These are phyloP conservation scores for Penicillium canariense DNA, from an alignment of 495 filamentous ascomycete genomes.

Conservation along the genomic window DNA sequence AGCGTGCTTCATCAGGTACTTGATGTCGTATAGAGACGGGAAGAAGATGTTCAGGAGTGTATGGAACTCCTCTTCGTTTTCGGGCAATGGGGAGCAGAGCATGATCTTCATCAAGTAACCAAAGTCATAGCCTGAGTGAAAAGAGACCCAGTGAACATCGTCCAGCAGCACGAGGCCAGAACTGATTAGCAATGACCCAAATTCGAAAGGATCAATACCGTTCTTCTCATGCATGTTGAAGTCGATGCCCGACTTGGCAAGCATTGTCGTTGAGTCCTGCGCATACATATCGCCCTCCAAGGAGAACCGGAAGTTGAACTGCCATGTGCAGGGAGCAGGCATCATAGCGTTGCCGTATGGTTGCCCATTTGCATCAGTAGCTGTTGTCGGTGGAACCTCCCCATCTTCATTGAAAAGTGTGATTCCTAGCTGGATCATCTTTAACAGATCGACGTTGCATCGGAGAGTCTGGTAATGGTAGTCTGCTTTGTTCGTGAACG, in stretches of 20 bases:
- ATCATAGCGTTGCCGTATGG: conserved; percentile 52
- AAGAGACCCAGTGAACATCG: conserved; percentile 91
- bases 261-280: conserved; percentile 83
- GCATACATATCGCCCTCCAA: conserved; percentile 95
- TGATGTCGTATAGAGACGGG: conserved; percentile 90
- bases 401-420: conserved; percentile 87
- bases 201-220: conserved; percentile 88
- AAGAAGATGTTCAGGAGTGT: conserved; percentile 85
- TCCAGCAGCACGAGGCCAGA: conserved; percentile 88
- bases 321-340: conserved; percentile 86
- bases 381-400: conserved; percentile 71
- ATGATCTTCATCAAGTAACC: conserved; percentile 95
- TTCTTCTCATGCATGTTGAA: conserved; percentile 76
- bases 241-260: conserved; percentile 84
- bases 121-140: conserved; percentile 99
- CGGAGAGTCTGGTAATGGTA: conserved; percentile 98
- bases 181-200: conserved; percentile 83
- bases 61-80: conserved; percentile 85
- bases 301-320: conserved; percentile 98
- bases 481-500: conserved; percentile 89
- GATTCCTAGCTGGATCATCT: conserved; percentile 94
- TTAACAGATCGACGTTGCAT: conserved; percentile 94
- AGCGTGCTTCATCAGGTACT: conserved; percentile 91
- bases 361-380: conserved; percentile 55
- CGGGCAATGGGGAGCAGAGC: conserved; percentile 71